phyloP scores from a whole-genome alignment of 2,329 filamentous ascomycete species.

The Colletotrichum sp. region DNA sequence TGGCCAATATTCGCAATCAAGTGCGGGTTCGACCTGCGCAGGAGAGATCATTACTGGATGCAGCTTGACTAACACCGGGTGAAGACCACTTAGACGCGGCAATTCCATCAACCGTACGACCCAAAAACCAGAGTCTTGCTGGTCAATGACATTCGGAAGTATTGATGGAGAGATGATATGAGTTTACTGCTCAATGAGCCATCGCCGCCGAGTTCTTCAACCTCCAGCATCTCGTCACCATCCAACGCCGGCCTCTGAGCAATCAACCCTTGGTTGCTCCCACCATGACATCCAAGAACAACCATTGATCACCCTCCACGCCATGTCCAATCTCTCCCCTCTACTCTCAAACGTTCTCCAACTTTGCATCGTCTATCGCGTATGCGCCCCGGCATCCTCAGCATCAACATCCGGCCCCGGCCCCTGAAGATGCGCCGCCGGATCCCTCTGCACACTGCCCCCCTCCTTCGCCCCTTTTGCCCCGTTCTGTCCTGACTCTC shows the following conservation, averaged over 20 bases:
- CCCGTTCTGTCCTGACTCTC: neutral
- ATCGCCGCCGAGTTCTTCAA: neutral
- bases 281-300: neutral
- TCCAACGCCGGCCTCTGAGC: neutral
- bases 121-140: no score
- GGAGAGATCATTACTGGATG: neutral
- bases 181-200: neutral
- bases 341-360: neutral
- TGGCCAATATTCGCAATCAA: neutral
- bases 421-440: slow-evolving; percentile 38
- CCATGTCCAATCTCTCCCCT: neutral
- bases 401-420: slow-evolving; percentile 29
- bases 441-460: slow-evolving; percentile 30
- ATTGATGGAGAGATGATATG: neutral
- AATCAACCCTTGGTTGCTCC: neutral
- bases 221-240: neutral
- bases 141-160: neutral
- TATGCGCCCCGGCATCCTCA: slow-evolving; percentile 23
- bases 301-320: neutral
- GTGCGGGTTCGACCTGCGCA: neutral
- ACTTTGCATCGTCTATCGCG: neutral
- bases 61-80: neutral
- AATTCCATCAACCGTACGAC: neutral
- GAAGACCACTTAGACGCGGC: neutral
- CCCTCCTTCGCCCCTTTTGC: neutral